These are phyloP conservation scores for Termitomyces sp. DNA, from an alignment of 768 basidiomycete species.

Conservation along the genomic window DNA sequence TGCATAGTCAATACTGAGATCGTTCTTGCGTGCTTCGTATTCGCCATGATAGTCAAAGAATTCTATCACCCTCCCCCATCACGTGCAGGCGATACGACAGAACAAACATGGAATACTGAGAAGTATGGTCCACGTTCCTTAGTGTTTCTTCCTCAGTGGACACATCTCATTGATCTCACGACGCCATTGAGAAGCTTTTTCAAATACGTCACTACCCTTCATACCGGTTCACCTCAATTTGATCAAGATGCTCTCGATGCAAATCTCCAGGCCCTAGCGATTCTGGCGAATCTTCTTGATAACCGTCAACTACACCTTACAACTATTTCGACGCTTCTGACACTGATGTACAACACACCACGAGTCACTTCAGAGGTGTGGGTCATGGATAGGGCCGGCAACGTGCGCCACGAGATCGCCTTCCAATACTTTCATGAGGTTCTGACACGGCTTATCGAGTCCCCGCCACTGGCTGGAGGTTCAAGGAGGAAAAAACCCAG, in stretches of 20 bases:
- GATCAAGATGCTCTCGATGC: conserved; percentile 20
- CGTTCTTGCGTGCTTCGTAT: conserved; percentile 66
- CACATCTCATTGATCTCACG: background rate
- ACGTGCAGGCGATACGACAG: conserved; percentile 18
- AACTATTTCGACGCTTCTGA: conserved; percentile 39
- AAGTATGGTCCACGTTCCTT: conserved; percentile 10
- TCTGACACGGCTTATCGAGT: conserved; percentile 32
- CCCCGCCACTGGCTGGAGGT: conserved; percentile 19
- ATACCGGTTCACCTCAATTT: background rate
- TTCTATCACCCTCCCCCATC: conserved; percentile 33
- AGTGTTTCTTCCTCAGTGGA: background rate
- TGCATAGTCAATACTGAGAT: conserved; percentile 78
- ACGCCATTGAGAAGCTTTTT: conserved; percentile 2
- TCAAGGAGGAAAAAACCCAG: background rate
- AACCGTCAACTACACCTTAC: conserved; percentile 39
- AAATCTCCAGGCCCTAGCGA: conserved; percentile 56
- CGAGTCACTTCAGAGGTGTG: conserved; percentile 33
- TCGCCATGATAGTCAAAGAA: conserved; percentile 59
- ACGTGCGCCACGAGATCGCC: conserved; percentile 27
- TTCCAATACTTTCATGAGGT: conserved; percentile 44
- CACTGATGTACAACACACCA: conserved; percentile 40
- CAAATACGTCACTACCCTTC: background rate
- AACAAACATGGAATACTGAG: background rate
- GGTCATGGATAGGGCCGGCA: conserved; percentile 21
- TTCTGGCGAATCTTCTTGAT: conserved; percentile 49